Conservation (phyloP, 495 filamentous ascomycete species). For the Penicillium angulare region DNA sequence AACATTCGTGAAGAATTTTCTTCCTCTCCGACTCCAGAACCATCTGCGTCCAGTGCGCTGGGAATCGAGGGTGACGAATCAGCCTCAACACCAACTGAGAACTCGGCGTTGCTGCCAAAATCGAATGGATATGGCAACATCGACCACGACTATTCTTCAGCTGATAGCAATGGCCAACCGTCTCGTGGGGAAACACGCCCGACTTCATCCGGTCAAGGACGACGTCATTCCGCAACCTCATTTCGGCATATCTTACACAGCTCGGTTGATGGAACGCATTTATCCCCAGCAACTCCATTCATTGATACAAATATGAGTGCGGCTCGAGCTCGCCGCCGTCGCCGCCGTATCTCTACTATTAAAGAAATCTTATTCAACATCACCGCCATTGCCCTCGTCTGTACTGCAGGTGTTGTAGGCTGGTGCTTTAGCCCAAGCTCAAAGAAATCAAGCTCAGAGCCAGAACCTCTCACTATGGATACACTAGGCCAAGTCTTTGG, state of each 20-base stretch:
- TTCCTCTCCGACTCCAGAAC: slow-evolving; percentile 17
- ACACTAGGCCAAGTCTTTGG: slow-evolving; percentile 81
- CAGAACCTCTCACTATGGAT: slow-evolving; percentile 57
- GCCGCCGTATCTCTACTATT: slow-evolving; percentile 41
- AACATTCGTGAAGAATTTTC: slow-evolving; percentile 58
- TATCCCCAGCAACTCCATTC: slow-evolving; percentile 79
- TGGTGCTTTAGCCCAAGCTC: slow-evolving; percentile 68
- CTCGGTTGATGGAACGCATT: slow-evolving; percentile 59
- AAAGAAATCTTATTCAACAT: slow-evolving; percentile 69
- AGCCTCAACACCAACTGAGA: slow-evolving; percentile 27
- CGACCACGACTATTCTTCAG: slow-evolving; percentile 8
- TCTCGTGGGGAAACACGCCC: slow-evolving; percentile 6
- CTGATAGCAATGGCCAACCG: slow-evolving; percentile 2
- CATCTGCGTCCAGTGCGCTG: slow-evolving; percentile 7
- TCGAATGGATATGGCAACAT: slow-evolving; percentile 19
- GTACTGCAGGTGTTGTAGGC: slow-evolving; percentile 74
- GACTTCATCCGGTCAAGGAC: slow-evolving; percentile 9
- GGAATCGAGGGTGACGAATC: slow-evolving; percentile 16
- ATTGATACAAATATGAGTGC: slow-evolving; percentile 29
- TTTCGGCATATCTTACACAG: slow-evolving; percentile 31
- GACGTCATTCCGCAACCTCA: slow-evolving; percentile 34
- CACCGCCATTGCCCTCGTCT: slow-evolving; percentile 72
- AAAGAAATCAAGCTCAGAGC: slow-evolving; percentile 27
- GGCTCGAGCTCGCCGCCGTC: slow-evolving; percentile 17
- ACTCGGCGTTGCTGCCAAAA: slow-evolving; percentile 30